Evolutionary conservation across 2,329 filamentous ascomycete genomes (phyloP).

Genomic region (Chrysoporthe austroafricana): DNA sequence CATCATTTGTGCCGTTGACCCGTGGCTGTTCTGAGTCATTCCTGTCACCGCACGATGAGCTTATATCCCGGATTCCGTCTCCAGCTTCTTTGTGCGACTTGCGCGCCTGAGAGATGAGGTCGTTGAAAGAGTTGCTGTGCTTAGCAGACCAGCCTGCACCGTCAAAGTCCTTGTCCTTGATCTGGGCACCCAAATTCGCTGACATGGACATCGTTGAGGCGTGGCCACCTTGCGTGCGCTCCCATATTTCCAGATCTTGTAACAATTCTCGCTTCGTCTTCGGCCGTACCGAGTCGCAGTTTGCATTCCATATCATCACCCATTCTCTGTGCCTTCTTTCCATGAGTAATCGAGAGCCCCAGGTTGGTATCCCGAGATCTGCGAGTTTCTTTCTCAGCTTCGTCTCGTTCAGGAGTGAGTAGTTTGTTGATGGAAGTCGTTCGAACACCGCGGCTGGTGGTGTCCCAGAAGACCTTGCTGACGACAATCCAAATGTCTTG

Average conservation of each 20-base stretch:
- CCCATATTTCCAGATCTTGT: slow-evolving; percentile 83
- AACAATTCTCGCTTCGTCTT: slow-evolving; percentile 73
- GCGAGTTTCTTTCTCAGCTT: slow-evolving; percentile 78
- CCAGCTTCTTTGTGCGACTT: slow-evolving; percentile 43
- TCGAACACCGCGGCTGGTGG: slow-evolving; percentile 51
- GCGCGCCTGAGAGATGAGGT: slow-evolving; percentile 77
- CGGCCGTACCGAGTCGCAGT: slow-evolving; percentile 81
- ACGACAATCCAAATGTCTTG: slow-evolving; percentile 20
- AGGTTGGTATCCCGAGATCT: slow-evolving; percentile 76
- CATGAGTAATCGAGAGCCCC: slow-evolving; percentile 70
- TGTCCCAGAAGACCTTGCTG: slow-evolving; percentile 6
- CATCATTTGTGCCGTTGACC: background rate
- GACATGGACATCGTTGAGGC: slow-evolving; percentile 47
- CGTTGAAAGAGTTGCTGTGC: slow-evolving; percentile 76
- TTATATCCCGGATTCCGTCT: slow-evolving; percentile 12
- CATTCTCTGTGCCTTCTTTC: slow-evolving; percentile 87
- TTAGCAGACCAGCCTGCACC: slow-evolving; percentile 72
- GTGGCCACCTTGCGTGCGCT: slow-evolving; percentile 74
- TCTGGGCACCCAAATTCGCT: slow-evolving; percentile 48
- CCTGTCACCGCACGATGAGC: background rate
- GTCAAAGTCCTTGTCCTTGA: slow-evolving; percentile 91
- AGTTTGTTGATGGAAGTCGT: slow-evolving; percentile 79
- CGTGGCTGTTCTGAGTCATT: background rate
- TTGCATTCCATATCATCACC: slow-evolving; percentile 95
- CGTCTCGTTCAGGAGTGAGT: slow-evolving; percentile 81